phyloP scores from a whole-genome alignment of 2,329 filamentous ascomycete species.

The Calcarisporium arbuscula region DNA sequence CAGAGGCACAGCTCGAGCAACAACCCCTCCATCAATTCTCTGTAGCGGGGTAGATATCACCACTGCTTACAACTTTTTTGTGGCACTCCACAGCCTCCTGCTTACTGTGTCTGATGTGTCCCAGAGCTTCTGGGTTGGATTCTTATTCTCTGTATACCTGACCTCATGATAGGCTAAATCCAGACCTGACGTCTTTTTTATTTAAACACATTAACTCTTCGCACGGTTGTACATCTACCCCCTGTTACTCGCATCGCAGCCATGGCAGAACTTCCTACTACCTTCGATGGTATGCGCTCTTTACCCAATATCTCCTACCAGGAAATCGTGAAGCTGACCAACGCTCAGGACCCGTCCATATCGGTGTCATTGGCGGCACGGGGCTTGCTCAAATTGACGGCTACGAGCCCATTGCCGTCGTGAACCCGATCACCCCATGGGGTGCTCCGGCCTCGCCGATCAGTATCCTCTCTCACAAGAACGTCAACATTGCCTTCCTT shows the following conservation, averaged over 20 bases:
- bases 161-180: too few relatives aligned
- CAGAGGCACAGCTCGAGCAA: too few relatives aligned
- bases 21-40: too few relatives aligned
- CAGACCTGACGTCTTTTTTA: not conserved
- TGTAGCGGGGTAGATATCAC: too few relatives aligned
- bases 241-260: slow-evolving; percentile 8
- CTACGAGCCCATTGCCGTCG: slow-evolving; percentile 75
- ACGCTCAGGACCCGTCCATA: slow-evolving; percentile 59
- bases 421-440: slow-evolving; percentile 82
- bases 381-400: slow-evolving; percentile 81
- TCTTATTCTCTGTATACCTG: too few relatives aligned
- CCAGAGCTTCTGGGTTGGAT: too few relatives aligned
- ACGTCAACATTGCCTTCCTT: slow-evolving; percentile 82
- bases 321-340: slow-evolving; percentile 2
- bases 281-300: slow-evolving; percentile 48
- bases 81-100: too few relatives aligned
- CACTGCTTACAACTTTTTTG: too few relatives aligned
- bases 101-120: too few relatives aligned
- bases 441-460: slow-evolving; percentile 70
- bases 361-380: slow-evolving; percentile 90
- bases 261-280: slow-evolving; percentile 50
- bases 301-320: not conserved
- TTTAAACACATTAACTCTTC: too few relatives aligned
- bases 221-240: too few relatives aligned
- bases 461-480: slow-evolving; percentile 80